A percentile compares a stretch with the other conserved stretches of the same genome.
These are phyloP conservation scores for Talaromyces pinophilus DNA, from an alignment of 2,329 filamentous ascomycete species.

Conservation along the genomic window DNA sequence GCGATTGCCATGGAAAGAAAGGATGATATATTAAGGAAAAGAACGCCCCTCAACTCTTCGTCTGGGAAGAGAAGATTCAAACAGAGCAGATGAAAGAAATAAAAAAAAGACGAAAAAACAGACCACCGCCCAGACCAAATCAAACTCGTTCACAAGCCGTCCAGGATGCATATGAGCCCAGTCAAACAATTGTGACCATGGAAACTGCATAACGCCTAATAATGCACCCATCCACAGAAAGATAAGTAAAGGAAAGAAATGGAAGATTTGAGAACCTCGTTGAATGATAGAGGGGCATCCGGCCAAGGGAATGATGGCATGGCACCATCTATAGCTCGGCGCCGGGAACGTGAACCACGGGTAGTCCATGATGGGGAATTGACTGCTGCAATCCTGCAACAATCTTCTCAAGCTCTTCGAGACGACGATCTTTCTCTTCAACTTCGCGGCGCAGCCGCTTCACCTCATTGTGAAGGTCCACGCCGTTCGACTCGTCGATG, in stretches of 20 bases:
- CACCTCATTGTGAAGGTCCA: conserved; percentile 61
- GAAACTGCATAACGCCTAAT: conserved; percentile 16
- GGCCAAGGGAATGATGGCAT: background rate
- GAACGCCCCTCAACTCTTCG: conserved; percentile 1
- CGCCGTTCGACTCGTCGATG: conserved; percentile 46
- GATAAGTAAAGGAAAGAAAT: conserved; percentile 3
- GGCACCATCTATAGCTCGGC: conserved; percentile 15
- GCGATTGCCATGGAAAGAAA: background rate
- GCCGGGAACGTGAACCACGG: conserved; percentile 19
- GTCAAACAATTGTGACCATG: conserved; percentile 15
- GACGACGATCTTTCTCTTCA: conserved; percentile 54
- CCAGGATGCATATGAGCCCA: conserved; percentile 14
- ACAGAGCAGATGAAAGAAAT: background rate
- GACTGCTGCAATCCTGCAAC: conserved; percentile 41
- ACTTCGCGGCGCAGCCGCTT: conserved; percentile 69
- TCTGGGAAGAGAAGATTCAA: background rate
- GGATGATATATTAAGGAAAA: background rate
- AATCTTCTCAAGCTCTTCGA: conserved; percentile 45
- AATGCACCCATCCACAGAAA: conserved; percentile 15
- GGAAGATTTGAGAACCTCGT: background rate
- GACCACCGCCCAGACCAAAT: conserved; percentile 5
- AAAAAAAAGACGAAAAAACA: background rate
- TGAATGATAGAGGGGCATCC: background rate
- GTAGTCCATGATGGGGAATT: conserved; percentile 33
- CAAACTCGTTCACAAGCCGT: conserved; percentile 2